phyloP scores from a whole-genome alignment of 331 rosid genomes.

The Quercus lobata region DNA sequence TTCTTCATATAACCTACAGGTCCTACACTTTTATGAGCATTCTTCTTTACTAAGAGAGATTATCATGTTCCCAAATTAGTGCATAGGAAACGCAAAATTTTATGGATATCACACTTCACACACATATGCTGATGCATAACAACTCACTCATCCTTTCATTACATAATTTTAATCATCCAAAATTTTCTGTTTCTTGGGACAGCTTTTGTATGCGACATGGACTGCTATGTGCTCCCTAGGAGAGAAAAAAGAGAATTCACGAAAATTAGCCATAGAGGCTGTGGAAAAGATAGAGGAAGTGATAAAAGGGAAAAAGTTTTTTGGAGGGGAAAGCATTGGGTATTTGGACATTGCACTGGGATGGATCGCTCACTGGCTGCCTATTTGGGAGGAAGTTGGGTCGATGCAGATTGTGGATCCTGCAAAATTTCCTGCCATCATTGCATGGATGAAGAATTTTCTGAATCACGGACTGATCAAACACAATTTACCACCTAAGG shows the following conservation, averaged over 20 bases:
- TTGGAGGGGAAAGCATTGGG: slow-evolving; percentile 39
- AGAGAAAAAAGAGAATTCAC: slow-evolving; percentile 18
- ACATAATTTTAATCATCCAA: not conserved
- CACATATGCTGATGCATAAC: no score
- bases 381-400: slow-evolving; percentile 40
- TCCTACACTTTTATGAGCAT: no score
- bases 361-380: slow-evolving; percentile 44
- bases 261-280: slow-evolving; percentile 26
- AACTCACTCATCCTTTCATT: no score
- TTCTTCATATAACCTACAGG: no score
- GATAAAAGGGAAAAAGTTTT: slow-evolving; percentile 31
- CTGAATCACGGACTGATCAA: slow-evolving; percentile 32
- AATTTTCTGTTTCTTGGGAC: not conserved
- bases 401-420: slow-evolving; percentile 30
- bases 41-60: no score
- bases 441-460: slow-evolving; percentile 32
- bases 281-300: slow-evolving; percentile 34
- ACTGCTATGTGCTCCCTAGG: slow-evolving; percentile 14
- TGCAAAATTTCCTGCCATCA: slow-evolving; percentile 14
- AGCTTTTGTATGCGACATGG: slow-evolving; percentile 15
- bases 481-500: slow-evolving; percentile 31
- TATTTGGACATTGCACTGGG: slow-evolving; percentile 45
- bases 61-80: no score
- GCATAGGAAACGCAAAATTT: no score
- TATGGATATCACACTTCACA: no score